phyloP scores from a whole-genome alignment of 2,329 filamentous ascomycete species.

The Tolypocladium cylindrosporum region DNA sequence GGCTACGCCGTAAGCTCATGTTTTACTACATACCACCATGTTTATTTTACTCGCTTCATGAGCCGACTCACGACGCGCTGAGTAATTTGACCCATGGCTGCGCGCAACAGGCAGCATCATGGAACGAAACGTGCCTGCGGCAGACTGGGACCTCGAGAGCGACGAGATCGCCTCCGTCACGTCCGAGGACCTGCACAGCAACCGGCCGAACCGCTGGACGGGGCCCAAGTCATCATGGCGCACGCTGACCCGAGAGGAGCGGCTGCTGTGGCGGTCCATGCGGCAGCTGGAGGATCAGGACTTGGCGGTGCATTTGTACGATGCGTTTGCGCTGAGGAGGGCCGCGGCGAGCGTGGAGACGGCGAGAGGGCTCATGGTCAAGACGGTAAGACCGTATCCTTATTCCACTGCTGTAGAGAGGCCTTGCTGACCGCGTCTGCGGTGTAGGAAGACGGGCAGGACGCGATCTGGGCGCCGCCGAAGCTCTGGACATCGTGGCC shows the following conservation, averaged over 20 bases:
- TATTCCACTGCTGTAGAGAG: not conserved
- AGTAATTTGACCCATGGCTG: not conserved
- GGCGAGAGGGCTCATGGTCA: constrained; percentile 16
- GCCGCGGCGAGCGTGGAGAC: constrained; percentile 14
- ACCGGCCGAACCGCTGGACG: constrained; percentile 63
- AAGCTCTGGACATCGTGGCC: constrained; percentile 82
- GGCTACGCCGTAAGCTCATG: not conserved
- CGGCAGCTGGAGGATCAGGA: constrained; percentile 55
- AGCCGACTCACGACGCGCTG: not conserved
- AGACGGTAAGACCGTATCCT: constrained; percentile 10
- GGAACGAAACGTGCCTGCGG: constrained; percentile 1
- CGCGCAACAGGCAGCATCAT: not conserved
- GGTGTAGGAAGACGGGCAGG: constrained; percentile 16
- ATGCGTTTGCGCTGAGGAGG: constrained; percentile 58
- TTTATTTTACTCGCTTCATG: not conserved
- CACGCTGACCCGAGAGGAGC: constrained; percentile 49
- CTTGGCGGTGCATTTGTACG: constrained; percentile 68
- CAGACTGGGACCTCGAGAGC: constrained; percentile 32
- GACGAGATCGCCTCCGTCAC: constrained; percentile 36
- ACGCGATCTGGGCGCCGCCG: constrained; percentile 38
- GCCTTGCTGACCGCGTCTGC: not conserved
- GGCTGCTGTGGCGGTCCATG: constrained; percentile 52
- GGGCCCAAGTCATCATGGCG: constrained; percentile 61
- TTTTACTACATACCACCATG: too few species aligned
- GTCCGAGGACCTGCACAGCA: constrained; percentile 34